Evolutionary conservation across 192 early-diverging fungal species (phyloP), one percentile per base, ranked within the genome.

Genomic region (Entrophospora sp.): DNA sequence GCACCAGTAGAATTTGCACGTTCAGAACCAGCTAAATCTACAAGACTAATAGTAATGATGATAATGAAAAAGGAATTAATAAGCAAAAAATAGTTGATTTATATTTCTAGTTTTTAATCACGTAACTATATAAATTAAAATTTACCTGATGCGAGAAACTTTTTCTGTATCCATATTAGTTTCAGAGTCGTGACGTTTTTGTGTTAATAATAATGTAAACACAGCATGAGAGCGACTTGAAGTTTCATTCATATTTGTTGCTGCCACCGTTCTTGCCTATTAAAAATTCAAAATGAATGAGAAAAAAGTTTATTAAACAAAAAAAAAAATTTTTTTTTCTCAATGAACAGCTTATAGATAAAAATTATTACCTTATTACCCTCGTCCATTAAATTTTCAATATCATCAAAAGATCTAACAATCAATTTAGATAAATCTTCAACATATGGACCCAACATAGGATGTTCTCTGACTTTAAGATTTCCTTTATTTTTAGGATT

Each of bases 1-100:
- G 91, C 90, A 64, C 87, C 87, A 5, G 95, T 94, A 32, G 87
- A 72, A 67, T 89, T 87, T 2, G 93, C 91, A 18, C 95, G 85
- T 73, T 97, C 95, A 76, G 87, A 90, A 65, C 95, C 95, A 2
- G 95, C 95, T 53, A 97, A 78, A 81, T 97, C 94, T 0, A 97
- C 92, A 53, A 97, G 69, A 71, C 88, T 86, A 75, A 18, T 52
- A 18, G 24, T 31, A 22, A 2, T 16, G 34, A 9, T n/a, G 4
- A 30, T 10, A 46, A 40, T 67, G 30, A 57, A 70, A 1, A 71
- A 55, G 31, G 22, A 35, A 24, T 64, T 24, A 43, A 32, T 28
- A 51, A 70, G 34, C 34, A 7, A 37, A 46, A 1, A 28, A 27
- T 36, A 62, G 36, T 35, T 18, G 5, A 7, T 52, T n/a, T 5